Evolutionary conservation across 1,284 basidiomycete species (phyloP).

Genomic region (Naganishia sp.): DNA sequence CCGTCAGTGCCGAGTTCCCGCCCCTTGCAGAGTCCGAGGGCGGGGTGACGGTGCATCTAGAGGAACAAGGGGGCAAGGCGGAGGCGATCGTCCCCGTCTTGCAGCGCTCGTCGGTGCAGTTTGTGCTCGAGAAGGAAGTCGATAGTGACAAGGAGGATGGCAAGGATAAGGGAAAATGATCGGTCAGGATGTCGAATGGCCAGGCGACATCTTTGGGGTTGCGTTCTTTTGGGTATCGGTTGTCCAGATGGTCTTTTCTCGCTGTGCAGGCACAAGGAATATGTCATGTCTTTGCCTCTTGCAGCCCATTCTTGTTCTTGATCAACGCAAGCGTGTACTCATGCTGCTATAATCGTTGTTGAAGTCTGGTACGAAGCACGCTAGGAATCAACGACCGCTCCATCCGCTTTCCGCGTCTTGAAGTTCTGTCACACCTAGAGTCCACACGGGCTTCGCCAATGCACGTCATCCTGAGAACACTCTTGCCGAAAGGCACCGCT

Average conservation of each 20-base stretch:
- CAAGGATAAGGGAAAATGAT: conserved; percentile 7
- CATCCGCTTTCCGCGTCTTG: too few relatives aligned
- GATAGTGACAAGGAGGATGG: conserved; percentile 18
- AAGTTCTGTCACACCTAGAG: too few relatives aligned
- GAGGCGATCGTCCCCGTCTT: neutral
- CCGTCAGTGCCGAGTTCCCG: conserved; percentile 9
- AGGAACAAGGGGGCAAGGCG: neutral
- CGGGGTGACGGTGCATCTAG: neutral
- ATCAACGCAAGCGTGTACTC: too few relatives aligned
- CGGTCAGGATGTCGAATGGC: neutral
- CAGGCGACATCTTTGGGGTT: neutral
- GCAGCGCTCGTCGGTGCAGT: conserved; percentile 1
- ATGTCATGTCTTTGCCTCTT: too few relatives aligned
- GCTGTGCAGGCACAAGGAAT: too few relatives aligned
- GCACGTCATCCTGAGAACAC: too few relatives aligned
- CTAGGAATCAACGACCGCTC: too few relatives aligned
- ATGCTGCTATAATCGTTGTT: too few relatives aligned
- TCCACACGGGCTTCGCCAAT: too few relatives aligned
- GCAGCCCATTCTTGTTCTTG: too few relatives aligned
- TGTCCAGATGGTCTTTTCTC: neutral
- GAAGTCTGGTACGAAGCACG: too few relatives aligned
- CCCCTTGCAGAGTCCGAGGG: neutral
- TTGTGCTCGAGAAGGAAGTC: neutral
- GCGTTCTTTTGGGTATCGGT: neutral
- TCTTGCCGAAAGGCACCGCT: too few relatives aligned